Percentiles rank a stretch among this genome's conserved stretches.
Conservation (phyloP, 768 basidiomycete genomes). For the Austroboletus festivus region DNA sequence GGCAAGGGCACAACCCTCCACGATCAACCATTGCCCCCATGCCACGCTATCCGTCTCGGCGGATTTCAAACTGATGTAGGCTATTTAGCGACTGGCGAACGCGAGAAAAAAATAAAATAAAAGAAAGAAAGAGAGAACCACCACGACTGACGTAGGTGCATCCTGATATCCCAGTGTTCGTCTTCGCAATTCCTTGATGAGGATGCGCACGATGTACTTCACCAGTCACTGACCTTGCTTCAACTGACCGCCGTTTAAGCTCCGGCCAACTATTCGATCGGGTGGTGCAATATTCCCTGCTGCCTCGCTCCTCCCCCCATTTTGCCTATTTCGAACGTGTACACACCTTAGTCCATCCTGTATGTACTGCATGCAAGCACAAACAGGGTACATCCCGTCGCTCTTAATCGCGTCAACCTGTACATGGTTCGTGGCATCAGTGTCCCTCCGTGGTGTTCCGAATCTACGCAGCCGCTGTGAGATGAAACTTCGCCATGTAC, state of each 20-base stretch:
- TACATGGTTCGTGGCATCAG: conserved; percentile 4
- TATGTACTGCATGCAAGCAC: conserved; percentile 9
- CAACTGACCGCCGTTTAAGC: conserved; percentile 21
- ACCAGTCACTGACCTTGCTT: conserved; percentile 6
- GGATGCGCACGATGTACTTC: conserved; percentile 7
- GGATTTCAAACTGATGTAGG: conserved; percentile 9
- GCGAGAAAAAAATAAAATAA: neutral
- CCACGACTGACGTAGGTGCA: conserved; percentile 3
- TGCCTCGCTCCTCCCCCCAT: conserved; percentile 21
- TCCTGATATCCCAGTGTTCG: conserved; percentile 9
- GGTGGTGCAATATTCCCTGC: conserved; percentile 12
- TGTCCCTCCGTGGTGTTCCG: conserved; percentile 6
- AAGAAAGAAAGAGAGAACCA: too few species aligned
- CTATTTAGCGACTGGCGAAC: conserved; percentile 20
- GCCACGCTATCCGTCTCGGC: conserved; percentile 7
- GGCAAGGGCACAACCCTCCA: conserved; percentile 25
- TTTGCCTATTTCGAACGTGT: conserved; percentile 15
- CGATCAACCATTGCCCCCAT: conserved; percentile 5
- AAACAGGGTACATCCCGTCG: conserved; percentile 9
- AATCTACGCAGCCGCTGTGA: conserved; percentile 22
- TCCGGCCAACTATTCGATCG: conserved; percentile 22
- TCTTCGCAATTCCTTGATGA: conserved; percentile 10
- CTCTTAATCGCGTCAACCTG: conserved; percentile 5
- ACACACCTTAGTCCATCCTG: conserved; percentile 6
- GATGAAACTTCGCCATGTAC: conserved; percentile 23